A percentile compares a stretch with the other conserved stretches of the same genome.
Conservation (phyloP, 306 rosid species). For the Cercis canadensis region DNA sequence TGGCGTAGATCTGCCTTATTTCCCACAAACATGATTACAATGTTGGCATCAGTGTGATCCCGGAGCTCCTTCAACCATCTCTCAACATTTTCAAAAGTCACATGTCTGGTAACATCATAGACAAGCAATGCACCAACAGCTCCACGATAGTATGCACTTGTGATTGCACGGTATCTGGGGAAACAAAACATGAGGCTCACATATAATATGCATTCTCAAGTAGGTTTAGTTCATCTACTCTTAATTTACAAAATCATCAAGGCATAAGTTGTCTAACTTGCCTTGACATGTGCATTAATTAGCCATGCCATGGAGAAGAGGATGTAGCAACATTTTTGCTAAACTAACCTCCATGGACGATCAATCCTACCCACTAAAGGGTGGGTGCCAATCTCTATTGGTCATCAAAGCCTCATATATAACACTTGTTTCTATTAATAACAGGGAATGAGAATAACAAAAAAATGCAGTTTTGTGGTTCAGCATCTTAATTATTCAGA, state of each 20-base stretch:
- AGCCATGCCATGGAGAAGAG: too few relatives aligned
- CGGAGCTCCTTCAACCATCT: slow-evolving; percentile 90
- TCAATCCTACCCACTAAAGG: slow-evolving; percentile 21
- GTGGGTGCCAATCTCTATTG: slow-evolving; percentile 4
- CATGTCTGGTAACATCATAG: slow-evolving; percentile 79
- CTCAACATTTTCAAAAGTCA: slow-evolving; percentile 79
- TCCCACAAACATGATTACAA: slow-evolving; percentile 85
- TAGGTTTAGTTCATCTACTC: background rate
- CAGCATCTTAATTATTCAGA: slow-evolving; percentile 16
- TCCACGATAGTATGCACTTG: slow-evolving; percentile 84
- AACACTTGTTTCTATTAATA: slow-evolving; percentile 16
- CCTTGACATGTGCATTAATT: too few relatives aligned
- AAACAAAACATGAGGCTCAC: slow-evolving; percentile 23
- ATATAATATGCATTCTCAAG: background rate
- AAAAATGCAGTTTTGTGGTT: background rate
- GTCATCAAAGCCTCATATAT: slow-evolving; percentile 13
- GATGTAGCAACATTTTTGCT: too few relatives aligned
- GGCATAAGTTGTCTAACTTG: too few relatives aligned
- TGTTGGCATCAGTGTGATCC: slow-evolving; percentile 83
- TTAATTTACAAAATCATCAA: too few relatives aligned
- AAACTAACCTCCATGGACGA: background rate
- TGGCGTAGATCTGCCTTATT: slow-evolving; percentile 89
- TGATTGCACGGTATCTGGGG: slow-evolving; percentile 78
- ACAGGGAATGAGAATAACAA: background rate
- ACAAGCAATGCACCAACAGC: slow-evolving; percentile 89